A percentile compares a stretch with the other conserved stretches of the same genome.
These are phyloP conservation scores for Penicillium maclennaniae DNA, from an alignment of 495 filamentous ascomycete genomes.

Conservation along the genomic window DNA sequence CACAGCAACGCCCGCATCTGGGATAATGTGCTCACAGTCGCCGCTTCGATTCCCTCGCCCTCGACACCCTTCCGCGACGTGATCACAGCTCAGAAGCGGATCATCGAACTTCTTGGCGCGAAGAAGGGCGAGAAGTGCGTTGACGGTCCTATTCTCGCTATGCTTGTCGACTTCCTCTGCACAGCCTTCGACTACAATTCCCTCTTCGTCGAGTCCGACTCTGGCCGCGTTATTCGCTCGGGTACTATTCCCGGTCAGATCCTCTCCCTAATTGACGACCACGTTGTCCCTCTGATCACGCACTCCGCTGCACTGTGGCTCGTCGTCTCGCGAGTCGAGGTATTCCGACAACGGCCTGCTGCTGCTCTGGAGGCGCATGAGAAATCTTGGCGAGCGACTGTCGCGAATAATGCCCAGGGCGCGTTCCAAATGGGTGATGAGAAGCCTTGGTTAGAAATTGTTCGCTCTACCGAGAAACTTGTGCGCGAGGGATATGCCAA, in stretches of 20 bases:
- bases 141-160: conserved; percentile 66
- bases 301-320: conserved; percentile 70
- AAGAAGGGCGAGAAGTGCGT: conserved; percentile 71
- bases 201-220: conserved; percentile 26
- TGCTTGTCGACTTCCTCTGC: conserved; percentile 68
- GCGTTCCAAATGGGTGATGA: conserved; percentile 49
- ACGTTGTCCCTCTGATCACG: conserved; percentile 79
- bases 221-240: conserved; percentile 33
- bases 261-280: conserved; percentile 66
- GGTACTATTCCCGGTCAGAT: conserved; percentile 52
- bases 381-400: conserved; percentile 75
- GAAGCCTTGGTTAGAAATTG: conserved; percentile 46
- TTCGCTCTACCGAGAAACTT: conserved; percentile 44
- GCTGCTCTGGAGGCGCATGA: conserved; percentile 79
- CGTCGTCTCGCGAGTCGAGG: conserved; percentile 63
- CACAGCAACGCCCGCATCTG: conserved; percentile 85
- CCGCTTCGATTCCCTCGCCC: conserved; percentile 70
- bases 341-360: conserved; percentile 62
- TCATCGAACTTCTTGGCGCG: conserved; percentile 70
- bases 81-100: conserved; percentile 61
- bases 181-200: conserved; percentile 43
- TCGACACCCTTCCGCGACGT: conserved; percentile 66
- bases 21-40: conserved; percentile 89
- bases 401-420: conserved; percentile 49
- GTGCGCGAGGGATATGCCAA: conserved; percentile 48